Conservation (phyloP, 371 early-diverging fungal species). For the Mucor irregularis region DNA sequence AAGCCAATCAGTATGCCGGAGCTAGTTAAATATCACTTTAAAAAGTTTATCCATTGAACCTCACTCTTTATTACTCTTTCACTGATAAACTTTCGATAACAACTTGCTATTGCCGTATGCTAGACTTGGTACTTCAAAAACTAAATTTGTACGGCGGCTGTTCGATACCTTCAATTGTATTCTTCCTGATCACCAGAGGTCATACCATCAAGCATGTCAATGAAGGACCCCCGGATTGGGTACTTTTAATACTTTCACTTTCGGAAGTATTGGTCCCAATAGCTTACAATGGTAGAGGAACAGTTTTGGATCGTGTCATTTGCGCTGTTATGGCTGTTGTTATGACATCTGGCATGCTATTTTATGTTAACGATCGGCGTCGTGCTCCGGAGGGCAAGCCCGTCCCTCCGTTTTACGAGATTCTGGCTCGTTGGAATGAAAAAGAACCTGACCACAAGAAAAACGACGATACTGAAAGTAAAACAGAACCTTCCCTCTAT, state of each 20-base stretch:
- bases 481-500: neutral
- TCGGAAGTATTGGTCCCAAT: conserved; percentile 9
- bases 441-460: neutral
- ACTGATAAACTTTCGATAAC: no score
- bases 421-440: conserved; percentile 25
- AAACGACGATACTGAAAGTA: neutral
- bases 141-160: conserved; percentile 9
- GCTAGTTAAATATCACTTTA: no score
- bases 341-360: conserved; percentile 27
- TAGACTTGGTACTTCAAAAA: conserved; percentile 1
- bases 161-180: conserved; percentile 9
- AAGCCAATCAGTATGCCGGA: no score
- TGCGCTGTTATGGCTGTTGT: conserved; percentile 20
- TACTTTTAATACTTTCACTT: neutral
- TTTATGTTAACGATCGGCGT: conserved; percentile 21
- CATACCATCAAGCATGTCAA: neutral
- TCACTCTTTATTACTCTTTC: no score
- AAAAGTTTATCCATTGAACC: no score
- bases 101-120: no score
- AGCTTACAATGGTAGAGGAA: conserved; percentile 5
- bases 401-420: conserved; percentile 5
- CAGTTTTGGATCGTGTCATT: conserved; percentile 9
- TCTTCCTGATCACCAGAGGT: conserved; percentile 2
- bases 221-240: neutral
- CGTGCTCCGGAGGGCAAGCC: conserved; percentile 4